phyloP scores from a whole-genome alignment of 768 basidiomycete genomes.

The Boletus rufocinnamomeus region DNA sequence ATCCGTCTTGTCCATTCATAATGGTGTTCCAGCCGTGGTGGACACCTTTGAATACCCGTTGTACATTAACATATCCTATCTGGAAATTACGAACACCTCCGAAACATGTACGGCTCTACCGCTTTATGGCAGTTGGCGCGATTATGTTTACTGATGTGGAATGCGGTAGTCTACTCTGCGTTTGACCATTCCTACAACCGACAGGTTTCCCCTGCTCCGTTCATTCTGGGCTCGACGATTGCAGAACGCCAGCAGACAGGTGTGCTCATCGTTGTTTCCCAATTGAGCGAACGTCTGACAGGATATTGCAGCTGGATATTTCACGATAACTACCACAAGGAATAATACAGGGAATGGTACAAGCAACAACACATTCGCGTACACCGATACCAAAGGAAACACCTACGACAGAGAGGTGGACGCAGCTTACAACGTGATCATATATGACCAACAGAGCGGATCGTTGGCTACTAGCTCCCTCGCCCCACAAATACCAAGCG shows the following conservation, averaged over 20 bases:
- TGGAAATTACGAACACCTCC: slow-evolving; percentile 35
- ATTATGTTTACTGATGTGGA: neutral
- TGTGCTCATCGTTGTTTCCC: slow-evolving; percentile 29
- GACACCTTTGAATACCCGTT: slow-evolving; percentile 60
- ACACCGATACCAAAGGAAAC: slow-evolving; percentile 58
- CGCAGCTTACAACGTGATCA: slow-evolving; percentile 62
- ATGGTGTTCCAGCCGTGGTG: slow-evolving; percentile 42
- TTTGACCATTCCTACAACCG: slow-evolving; percentile 76
- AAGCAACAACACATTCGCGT: slow-evolving; percentile 66
- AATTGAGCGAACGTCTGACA: neutral
- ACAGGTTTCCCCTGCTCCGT: slow-evolving; percentile 55
- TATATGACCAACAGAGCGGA: slow-evolving; percentile 58
- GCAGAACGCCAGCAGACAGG: slow-evolving; percentile 59
- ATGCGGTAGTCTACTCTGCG: slow-evolving; percentile 44
- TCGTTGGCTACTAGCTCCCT: slow-evolving; percentile 36
- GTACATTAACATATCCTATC: slow-evolving; percentile 40
- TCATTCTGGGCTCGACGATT: slow-evolving; percentile 59
- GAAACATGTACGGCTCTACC: slow-evolving; percentile 14
- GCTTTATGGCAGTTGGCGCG: neutral
- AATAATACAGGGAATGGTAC: slow-evolving; percentile 64
- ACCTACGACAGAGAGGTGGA: slow-evolving; percentile 63
- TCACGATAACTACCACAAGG: slow-evolving; percentile 44
- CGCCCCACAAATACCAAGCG: slow-evolving; percentile 9
- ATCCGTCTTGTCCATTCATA: slow-evolving; percentile 49
- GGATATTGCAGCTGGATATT: slow-evolving; percentile 47